These are phyloP conservation scores for Aspergillus ochraceoroseus DNA, from an alignment of 2,329 filamentous ascomycete species.

Conservation along the genomic window DNA sequence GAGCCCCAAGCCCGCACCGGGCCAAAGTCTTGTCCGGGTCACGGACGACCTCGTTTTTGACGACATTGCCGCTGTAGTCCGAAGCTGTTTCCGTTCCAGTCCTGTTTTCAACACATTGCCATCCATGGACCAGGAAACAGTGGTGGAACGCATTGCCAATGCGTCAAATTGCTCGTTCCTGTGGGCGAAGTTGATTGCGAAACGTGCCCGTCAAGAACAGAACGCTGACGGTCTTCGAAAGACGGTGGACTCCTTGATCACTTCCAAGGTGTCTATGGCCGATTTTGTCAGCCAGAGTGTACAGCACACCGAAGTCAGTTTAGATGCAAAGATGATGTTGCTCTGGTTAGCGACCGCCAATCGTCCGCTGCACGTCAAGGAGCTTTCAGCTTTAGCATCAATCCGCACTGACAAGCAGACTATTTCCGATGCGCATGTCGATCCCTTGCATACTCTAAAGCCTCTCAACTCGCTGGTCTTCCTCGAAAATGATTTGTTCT, in stretches of 20 bases:
- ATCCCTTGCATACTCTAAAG: conserved; percentile 27
- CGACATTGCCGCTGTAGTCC: conserved; percentile 34
- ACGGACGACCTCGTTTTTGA: conserved; percentile 35
- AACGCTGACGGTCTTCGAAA: conserved; percentile 25
- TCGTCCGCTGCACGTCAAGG: conserved; percentile 34
- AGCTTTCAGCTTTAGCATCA: conserved; percentile 30
- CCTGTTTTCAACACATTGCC: conserved; percentile 25
- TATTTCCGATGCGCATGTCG: conserved; percentile 25
- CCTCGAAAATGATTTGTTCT: conserved; percentile 33
- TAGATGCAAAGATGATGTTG: conserved; percentile 33
- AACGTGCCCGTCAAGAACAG: conserved; percentile 29
- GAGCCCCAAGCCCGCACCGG: conserved; percentile 13
- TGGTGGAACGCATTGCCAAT: conserved; percentile 31
- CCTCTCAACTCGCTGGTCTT: conserved; percentile 33
- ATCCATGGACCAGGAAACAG: conserved; percentile 33
- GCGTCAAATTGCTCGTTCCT: conserved; percentile 39
- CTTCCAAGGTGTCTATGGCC: conserved; percentile 25
- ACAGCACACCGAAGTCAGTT: conserved; percentile 23
- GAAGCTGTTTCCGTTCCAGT: conserved; percentile 25
- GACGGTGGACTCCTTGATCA: conserved; percentile 28
- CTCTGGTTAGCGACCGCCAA: conserved; percentile 38
- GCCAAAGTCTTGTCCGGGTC: conserved; percentile 24
- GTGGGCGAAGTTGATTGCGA: conserved; percentile 38
- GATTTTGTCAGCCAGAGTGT: conserved; percentile 32
- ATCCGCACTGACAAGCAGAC: conserved; percentile 32